A percentile compares a stretch with the other conserved stretches of the same genome.
These are phyloP conservation scores for Solanum hybrid DNA, from an alignment of 305 asterid species.

Conservation along the genomic window DNA sequence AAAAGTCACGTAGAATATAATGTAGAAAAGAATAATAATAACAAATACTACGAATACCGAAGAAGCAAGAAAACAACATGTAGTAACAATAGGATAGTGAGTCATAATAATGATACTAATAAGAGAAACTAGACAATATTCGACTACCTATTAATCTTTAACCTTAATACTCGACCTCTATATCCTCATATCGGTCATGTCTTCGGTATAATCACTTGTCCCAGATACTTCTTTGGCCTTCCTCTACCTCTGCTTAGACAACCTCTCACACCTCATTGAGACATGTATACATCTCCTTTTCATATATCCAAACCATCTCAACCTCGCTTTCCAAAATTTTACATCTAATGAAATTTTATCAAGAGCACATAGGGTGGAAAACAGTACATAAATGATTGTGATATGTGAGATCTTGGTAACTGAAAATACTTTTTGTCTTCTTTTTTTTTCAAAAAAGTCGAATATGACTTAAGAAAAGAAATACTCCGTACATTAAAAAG, in stretches of 20 bases:
- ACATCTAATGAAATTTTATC: not conserved
- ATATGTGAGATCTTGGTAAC: not conserved
- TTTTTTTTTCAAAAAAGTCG: slow-evolving; percentile 12
- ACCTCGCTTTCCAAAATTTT: not conserved
- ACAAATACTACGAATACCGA: not conserved
- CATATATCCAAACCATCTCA: not conserved
- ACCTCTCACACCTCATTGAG: not conserved
- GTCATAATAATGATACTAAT: not conserved
- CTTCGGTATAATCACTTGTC: not conserved
- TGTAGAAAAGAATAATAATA: not conserved
- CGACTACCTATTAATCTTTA: not conserved
- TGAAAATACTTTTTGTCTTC: not conserved
- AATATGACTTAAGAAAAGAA: slow-evolving; percentile 22
- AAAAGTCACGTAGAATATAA: not conserved
- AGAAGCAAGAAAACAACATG: not conserved
- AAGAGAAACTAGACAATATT: not conserved
- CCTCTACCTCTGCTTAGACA: not conserved
- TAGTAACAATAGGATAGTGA: not conserved
- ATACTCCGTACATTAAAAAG: not conserved
- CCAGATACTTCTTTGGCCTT: not conserved
- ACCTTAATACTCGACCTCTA: not conserved
- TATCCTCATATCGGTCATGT: not conserved
- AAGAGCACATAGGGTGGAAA: not conserved
- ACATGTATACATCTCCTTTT: not conserved
- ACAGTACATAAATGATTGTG: not conserved